These are phyloP conservation scores for Verticillium nubilum DNA, from an alignment of 2,329 filamentous ascomycete species.

Conservation along the genomic window DNA sequence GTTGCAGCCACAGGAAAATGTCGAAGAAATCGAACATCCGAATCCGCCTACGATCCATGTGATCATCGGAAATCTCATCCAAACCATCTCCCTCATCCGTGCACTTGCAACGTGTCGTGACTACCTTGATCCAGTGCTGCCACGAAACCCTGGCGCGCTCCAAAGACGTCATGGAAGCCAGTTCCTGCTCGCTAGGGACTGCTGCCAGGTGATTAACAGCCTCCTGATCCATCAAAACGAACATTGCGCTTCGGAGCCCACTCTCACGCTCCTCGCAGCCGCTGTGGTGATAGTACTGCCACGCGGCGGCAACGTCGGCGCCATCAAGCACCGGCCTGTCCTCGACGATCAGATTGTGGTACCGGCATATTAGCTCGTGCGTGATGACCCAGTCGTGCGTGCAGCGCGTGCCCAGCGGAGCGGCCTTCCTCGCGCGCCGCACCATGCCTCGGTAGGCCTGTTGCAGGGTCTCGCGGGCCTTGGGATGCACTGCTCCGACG, in stretches of 20 bases:
- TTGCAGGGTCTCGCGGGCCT: neutral
- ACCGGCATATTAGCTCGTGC: constrained; percentile 2
- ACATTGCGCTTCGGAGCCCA: constrained; percentile 1
- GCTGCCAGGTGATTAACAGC: constrained; percentile 1
- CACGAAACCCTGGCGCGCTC: constrained; percentile 2
- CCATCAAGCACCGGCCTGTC: constrained; percentile 2
- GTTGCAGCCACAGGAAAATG: no score
- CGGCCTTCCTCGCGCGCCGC: neutral
- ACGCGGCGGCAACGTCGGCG: neutral
- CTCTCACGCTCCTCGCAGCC: neutral
- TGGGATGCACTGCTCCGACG: neutral
- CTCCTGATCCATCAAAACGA: constrained; percentile 6
- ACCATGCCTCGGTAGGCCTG: neutral
- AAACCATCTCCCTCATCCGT: no score
- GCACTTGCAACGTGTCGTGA: no score
- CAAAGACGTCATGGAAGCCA: constrained; percentile 2
- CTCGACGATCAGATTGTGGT: constrained; percentile 4
- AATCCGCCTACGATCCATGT: no score
- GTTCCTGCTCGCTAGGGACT: constrained; percentile 4
- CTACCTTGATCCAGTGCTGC: constrained; percentile 5
- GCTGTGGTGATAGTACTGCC: constrained; percentile 1
- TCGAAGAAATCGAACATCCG: no score
- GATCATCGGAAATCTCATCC: no score
- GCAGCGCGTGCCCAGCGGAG: neutral
- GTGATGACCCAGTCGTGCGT: constrained; percentile 7